Base-by-base conservation (phyloP, 2,329 filamentous ascomycete species). In the Claviceps fusiformis region DNA sequence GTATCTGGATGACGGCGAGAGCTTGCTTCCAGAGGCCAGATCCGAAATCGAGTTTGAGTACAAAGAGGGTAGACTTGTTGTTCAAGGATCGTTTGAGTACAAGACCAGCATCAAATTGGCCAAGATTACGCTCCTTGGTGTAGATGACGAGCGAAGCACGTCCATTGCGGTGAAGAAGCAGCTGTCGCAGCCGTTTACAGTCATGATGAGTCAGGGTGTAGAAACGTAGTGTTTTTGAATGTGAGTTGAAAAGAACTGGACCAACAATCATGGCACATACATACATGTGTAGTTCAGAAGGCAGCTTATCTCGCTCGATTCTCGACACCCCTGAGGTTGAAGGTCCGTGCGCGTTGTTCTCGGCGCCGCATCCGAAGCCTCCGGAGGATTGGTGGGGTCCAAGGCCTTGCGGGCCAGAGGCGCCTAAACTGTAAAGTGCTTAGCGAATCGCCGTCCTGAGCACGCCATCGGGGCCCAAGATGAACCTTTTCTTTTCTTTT, bases 1-100 rank as follows among this genome's bases (percentile, higher is more conserved):
- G 56, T 91, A 90, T 64, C 70, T 91, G 9, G 87, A 92, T 61
- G 87, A 92, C 58, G 87, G 87, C 10, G 80, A 82, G 58, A 82
- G 76, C 31, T 62, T 89, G 51, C n/a, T 43, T 27, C 53, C 53
- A 24, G 41, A 41, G 13, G 44, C 39, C 6, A 50, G 17, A 1
- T 55, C 54, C 8, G 27, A 46, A 0, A 58, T 58, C 50, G 65
- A 72, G 15, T 87, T 89, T 62, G 60, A 65, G 17, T 90, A 80
- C 64, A 69, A 74, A 43, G 65, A 73, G 7, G 76, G 77, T 41
- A 69, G 69, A 56, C 72, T 86, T 27, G 68, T 59, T 0, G 70
- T 74, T 81, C 1, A 66, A 60, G 3, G 54, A 39, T 29, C 46
- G 2, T 57, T 55, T n/a, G 51, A 11, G 29, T 54, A 49, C 44